A percentile compares a stretch with the other conserved stretches of the same genome.
phyloP scores from a whole-genome alignment of 805 yeast genomes.

The Wickerhamomyces xylosicus region DNA sequence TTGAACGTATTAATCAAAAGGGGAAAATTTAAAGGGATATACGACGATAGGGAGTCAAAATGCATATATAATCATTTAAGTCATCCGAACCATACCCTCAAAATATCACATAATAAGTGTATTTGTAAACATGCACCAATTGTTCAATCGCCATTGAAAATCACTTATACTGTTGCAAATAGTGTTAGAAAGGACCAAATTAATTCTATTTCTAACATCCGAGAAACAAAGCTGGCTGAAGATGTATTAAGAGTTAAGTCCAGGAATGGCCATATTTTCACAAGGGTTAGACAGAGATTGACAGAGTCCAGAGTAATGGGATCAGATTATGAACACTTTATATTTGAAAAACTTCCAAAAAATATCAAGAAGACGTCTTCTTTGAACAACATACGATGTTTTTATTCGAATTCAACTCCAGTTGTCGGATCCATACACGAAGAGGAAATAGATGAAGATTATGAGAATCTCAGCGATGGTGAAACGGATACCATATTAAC shows the following conservation, averaged over 20 bases:
- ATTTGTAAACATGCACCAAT: slow-evolving; percentile 9
- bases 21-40: slow-evolving; percentile 21
- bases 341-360: neutral
- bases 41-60: slow-evolving; percentile 17
- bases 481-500: neutral
- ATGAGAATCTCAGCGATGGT: neutral
- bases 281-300: slow-evolving; percentile 3
- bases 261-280: neutral
- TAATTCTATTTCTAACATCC: slow-evolving; percentile 6
- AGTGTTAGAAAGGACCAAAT: neutral
- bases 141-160: slow-evolving; percentile 8
- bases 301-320: slow-evolving; percentile 3
- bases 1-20: slow-evolving; percentile 6
- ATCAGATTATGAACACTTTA: neutral
- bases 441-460: neutral
- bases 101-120: slow-evolving; percentile 5
- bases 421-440: neutral
- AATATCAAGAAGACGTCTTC: neutral
- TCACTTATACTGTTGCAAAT: neutral
- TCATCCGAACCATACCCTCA: neutral
- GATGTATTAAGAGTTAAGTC: neutral
- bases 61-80: slow-evolving; percentile 9
- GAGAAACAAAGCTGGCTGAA: neutral
- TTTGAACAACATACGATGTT: neutral
- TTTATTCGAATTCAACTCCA: neutral